phyloP scores from a whole-genome alignment of 1,284 basidiomycete genomes.

The Coniophora puteana region DNA sequence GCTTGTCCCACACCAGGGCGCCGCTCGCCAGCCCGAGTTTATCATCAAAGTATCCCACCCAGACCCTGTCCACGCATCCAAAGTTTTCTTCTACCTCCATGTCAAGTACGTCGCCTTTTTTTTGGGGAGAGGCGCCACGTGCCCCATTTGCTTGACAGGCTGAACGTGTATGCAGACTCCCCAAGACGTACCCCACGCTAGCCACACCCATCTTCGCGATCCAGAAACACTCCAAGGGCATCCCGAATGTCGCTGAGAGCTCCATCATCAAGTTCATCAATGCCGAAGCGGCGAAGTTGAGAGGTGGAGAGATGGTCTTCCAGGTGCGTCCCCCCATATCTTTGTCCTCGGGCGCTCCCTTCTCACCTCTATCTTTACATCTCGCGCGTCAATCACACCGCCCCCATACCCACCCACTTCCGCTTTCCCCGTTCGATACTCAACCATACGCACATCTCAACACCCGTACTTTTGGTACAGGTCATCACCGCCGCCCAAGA shows the following conservation, averaged over 20 bases:
- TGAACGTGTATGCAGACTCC: constrained; percentile 45
- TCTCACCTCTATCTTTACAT: constrained; percentile 5
- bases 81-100: constrained; percentile 61
- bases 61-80: constrained; percentile 46
- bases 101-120: constrained; percentile 48
- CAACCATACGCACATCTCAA: constrained; percentile 2
- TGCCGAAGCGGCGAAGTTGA: constrained; percentile 53
- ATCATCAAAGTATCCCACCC: constrained; percentile 67
- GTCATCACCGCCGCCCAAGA: constrained; percentile 65
- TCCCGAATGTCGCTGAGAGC: constrained; percentile 49
- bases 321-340: constrained; percentile 43
- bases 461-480: constrained; percentile 31
- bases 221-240: constrained; percentile 57
- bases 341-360: constrained; percentile 3
- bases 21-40: constrained; percentile 66
- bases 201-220: constrained; percentile 66
- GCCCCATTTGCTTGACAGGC: not conserved
- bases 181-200: constrained; percentile 71
- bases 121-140: not conserved
- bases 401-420: not conserved
- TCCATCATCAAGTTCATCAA: constrained; percentile 56
- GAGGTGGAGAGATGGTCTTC: constrained; percentile 72
- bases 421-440: not conserved
- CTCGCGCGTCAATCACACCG: too few species aligned
- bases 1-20: constrained; percentile 42